Evolutionary conservation across 225 moss, liverwort and hornwort species (phyloP), one percentile per base, ranked within the genome.

Genomic region (Marchantia polymorpha): DNA sequence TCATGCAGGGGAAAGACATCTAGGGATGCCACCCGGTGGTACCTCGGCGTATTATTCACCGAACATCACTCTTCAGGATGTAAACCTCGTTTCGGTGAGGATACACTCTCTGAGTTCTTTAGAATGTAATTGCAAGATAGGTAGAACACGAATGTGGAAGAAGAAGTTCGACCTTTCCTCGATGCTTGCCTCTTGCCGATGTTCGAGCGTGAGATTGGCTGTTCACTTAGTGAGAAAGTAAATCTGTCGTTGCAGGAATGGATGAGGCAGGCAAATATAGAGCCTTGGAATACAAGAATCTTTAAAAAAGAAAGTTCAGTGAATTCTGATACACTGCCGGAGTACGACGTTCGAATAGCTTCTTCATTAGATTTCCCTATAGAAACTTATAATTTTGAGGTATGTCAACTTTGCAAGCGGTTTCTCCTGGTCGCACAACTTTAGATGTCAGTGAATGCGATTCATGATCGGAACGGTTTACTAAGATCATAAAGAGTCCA

Each of bases 211-310:
- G 14, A 56, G 56, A 56, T 12, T 19, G 19, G 13, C 13, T 12
- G 13, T 56, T 56, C 56, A 1, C 13, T 6, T 8, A 56, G 1
- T 56, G 5, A 56, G 39, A 23, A 26, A 72, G 23, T 52, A 27
- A 31, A 7, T 68, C 48, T 60, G 39, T 55, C 12, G 19, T 14
- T 61, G 64, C 82, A 93, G 93, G 90, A 89, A 30, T 93, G 93
- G 93, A 93, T 93, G 93, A 87, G 69, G 19, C 75, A 87, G 51
- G 72, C 74, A 63, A 76, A 82, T 53, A 7, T 86, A 67, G 93
- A 93, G 84, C 75, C 90, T 69, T 90, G 91, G 90, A 93, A 93
- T 84, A 93, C 91, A 72, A 89, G 91, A 84, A 82, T 93, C 64
- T 92, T 88, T 85, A 81, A 77, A 51, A 84, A 79, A 29, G 83